phyloP scores from a whole-genome alignment of 352 stramenopile species.

The Globisporangium megalacanthum region DNA sequence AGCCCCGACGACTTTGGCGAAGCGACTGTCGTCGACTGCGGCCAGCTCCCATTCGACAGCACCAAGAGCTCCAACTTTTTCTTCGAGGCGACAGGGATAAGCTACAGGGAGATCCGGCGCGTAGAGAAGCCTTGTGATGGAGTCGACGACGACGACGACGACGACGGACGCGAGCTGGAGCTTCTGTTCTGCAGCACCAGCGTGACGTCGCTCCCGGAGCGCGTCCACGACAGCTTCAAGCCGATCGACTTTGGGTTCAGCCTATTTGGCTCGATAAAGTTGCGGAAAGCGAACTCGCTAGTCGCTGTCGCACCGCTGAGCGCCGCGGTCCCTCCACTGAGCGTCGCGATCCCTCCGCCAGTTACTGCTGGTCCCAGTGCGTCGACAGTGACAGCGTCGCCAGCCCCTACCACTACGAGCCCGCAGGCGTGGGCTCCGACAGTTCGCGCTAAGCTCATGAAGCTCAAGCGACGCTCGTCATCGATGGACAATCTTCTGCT shows the following conservation, averaged over 20 bases:
- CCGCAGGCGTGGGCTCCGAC: conserved; percentile 47
- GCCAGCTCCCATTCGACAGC: conserved; percentile 22
- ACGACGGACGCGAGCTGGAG: conserved; percentile 11
- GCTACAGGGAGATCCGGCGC: conserved; percentile 35
- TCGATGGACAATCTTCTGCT: conserved; percentile 72
- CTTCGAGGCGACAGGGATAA: conserved; percentile 54
- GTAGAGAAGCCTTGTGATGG: conserved; percentile 9
- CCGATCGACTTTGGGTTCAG: conserved; percentile 44
- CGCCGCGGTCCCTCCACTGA: conserved; percentile 10
- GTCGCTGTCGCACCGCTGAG: conserved; percentile 14
- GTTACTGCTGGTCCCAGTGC: conserved; percentile 1
- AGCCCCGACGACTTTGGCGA: conserved; percentile 6
- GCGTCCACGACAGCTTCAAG: conserved; percentile 44
- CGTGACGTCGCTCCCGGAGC: conserved; percentile 21
- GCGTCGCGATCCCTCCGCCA: no score
- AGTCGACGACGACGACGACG: conserved; percentile 17
- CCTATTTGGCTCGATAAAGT: conserved; percentile 17
- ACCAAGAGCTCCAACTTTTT: conserved; percentile 46
- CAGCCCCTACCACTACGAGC: conserved; percentile 24
- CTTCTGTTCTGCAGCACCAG: conserved; percentile 24
- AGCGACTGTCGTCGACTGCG: conserved; percentile 6
- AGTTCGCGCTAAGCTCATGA: conserved; percentile 41
- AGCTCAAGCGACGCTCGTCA: conserved; percentile 51
- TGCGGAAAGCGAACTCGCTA: conserved; percentile 17
- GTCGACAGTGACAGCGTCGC: conserved; percentile 1